Evolutionary conservation across 805 yeast genomes (phyloP), one percentile per base, ranked within the genome.

Genomic region (Danielozyma ontarioensis): DNA sequence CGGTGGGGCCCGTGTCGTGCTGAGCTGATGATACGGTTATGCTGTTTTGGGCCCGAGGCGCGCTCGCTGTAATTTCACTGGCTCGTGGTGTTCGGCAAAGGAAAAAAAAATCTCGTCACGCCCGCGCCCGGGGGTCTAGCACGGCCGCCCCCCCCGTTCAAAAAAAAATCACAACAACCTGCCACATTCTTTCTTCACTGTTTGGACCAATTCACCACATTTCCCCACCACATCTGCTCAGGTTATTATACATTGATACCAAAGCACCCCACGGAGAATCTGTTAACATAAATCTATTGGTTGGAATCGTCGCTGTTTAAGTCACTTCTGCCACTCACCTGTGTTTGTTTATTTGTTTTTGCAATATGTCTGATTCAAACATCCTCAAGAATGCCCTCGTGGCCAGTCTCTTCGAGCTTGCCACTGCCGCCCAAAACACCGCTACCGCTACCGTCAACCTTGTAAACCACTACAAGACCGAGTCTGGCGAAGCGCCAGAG

Each of bases 391-490:
- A 51, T 40, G 48, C 55, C 15, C 74, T 83, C 24, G 88, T 88
- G 37, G 74, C 93, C 26, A 77, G 95, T 1, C 72, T 88, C 40
- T 83, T 80, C 50, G 89, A 83, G 53, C 74, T 88, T 35, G 78
- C 93, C 28, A 85, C 80, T 51, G 87, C 94, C n/a, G 90, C 96
- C 24, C 77, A 74, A 42, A 89, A 83, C 36, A 86, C 90, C 33
- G 86, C 95, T 18, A 61, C 78, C 21, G 90, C 94, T 16, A 76
- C 89, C 22, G 76, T 85, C 39, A 80, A 80, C 51, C 83, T 83
- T 62, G 76, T 85, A 39, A 80, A 80, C 51, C 83, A 83, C 62
- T 80, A 80, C 69, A 78, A 81, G 51, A 65, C 73, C 21, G 75
- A 69, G 17, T 65, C 67, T 30, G 73, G 68, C 39, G 70, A 63